Conservation (phyloP, 495 filamentous ascomycete species). For the Trichoderma asperelloides region DNA sequence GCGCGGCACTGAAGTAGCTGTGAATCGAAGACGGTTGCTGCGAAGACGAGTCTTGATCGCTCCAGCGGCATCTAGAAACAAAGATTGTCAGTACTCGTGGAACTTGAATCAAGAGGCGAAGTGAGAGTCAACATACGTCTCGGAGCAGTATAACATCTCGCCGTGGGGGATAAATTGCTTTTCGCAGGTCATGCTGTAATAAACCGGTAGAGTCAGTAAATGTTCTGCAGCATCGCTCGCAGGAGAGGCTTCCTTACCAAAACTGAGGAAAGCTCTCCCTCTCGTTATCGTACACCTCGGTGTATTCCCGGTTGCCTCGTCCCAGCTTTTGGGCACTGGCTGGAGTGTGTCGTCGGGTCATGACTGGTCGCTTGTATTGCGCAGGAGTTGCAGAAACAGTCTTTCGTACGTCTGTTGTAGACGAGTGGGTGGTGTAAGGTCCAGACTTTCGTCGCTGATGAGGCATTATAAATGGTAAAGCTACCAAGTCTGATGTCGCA, state of each 20-base stretch:
- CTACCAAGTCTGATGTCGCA: neutral
- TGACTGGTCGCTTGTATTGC: constrained; percentile 26
- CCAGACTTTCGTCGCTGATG: constrained; percentile 42
- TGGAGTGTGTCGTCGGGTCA: constrained; percentile 16
- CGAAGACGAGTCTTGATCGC: constrained; percentile 28
- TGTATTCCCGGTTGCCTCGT: constrained; percentile 29
- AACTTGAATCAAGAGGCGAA: constrained; percentile 9
- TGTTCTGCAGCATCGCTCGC: neutral
- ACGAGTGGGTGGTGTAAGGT: constrained; percentile 37
- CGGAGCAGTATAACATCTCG: constrained; percentile 42
- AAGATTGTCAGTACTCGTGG: constrained; percentile 11
- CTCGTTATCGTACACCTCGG: constrained; percentile 38
- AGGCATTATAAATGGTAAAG: constrained; percentile 26
- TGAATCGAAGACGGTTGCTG: constrained; percentile 20
- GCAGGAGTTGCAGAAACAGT: constrained; percentile 24
- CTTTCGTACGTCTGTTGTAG: constrained; percentile 41
- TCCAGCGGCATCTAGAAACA: constrained; percentile 32
- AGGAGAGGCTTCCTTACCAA: constrained; percentile 29
- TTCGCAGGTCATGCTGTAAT: constrained; percentile 41
- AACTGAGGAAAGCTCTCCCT: constrained; percentile 43
- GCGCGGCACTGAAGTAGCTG: constrained; percentile 13
- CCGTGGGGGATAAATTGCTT: constrained; percentile 39
- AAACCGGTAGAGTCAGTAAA: constrained; percentile 16
- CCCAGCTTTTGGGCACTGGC: constrained; percentile 9
- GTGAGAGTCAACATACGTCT: constrained; percentile 29